Evolutionary conservation across 2,329 filamentous ascomycete genomes (phyloP).

Genomic region (Trichoderma sp.): DNA sequence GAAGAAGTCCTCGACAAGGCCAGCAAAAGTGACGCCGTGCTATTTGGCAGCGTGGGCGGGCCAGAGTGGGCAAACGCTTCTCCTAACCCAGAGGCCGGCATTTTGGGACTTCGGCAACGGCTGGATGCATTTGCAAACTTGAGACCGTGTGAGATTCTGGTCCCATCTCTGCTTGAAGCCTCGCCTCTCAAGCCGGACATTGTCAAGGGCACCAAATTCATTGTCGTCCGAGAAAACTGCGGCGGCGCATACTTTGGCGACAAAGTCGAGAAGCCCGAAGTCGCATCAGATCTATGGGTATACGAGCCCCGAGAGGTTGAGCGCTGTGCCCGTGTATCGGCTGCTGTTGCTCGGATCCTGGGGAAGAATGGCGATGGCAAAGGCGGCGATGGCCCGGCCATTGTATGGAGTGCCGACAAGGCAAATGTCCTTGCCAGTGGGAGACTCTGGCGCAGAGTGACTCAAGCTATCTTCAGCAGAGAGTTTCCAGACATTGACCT

Average conservation of each 20-base stretch:
- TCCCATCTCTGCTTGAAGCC: conserved; percentile 39
- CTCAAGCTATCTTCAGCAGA: conserved; percentile 39
- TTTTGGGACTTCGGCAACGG: conserved; percentile 40
- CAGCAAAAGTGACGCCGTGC: conserved; percentile 41
- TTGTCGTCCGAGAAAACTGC: conserved; percentile 50
- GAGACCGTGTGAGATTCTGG: conserved; percentile 47
- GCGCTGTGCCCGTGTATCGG: conserved; percentile 46
- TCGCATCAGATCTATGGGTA: conserved; percentile 48
- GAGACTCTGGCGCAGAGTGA: conserved; percentile 48
- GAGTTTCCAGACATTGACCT: conserved; percentile 45
- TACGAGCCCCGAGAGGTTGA: conserved; percentile 47
- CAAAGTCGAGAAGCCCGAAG: conserved; percentile 43
- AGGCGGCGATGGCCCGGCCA: conserved; percentile 34
- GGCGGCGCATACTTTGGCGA: conserved; percentile 50
- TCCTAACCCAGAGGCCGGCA: conserved; percentile 46
- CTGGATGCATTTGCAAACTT: conserved; percentile 51
- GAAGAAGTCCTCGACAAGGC: conserved; percentile 43
- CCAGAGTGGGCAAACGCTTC: conserved; percentile 43
- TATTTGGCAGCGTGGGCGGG: conserved; percentile 49
- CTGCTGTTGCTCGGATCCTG: conserved; percentile 41
- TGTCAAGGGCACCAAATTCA: conserved; percentile 46
- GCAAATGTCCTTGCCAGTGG: conserved; percentile 52
- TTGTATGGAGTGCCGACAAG: conserved; percentile 51
- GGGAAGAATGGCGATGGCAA: conserved; percentile 27
- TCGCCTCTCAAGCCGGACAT: conserved; percentile 46